Evolutionary conservation across 2,329 filamentous ascomycete genomes (phyloP), one percentile per base, ranked within the genome.

Genomic region (Davidsoniella neocaledoniae): DNA sequence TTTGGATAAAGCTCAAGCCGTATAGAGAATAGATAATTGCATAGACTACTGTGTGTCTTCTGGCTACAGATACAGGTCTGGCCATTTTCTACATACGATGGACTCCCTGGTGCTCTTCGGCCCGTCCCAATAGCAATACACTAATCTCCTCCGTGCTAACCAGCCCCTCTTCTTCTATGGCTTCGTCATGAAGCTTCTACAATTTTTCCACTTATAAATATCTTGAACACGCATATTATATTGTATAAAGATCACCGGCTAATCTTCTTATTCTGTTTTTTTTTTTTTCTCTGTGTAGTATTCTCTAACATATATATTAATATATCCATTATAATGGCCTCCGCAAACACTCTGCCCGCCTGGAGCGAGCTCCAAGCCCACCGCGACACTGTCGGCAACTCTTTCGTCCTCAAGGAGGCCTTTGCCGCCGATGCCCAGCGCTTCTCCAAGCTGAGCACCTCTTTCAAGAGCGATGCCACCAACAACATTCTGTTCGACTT

Each of bases 401-500:
- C 81, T 63, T 91, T 96, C 63, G 81, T 94, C 56, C 77, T 96
- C 57, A 94, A 94, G 71, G 83, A 94, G 57, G 85, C 86, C 64
- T 98, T 96, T 68, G 75, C 85, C 61, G 79, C 86, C 59, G 88
- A 98, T 64, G 79, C 87, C 46, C 65, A 83, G 63, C 86, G 91
- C 55, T 96, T 95, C 72, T 68, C 81, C 61, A 94, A 91, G 69
- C 88, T 94, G 72, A 84, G 80, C 63, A 84, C 81, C 64, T 86
- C 77, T 61, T 94, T 96, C 68, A 71, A 76, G 58, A 88, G 86
- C 67, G 81, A 83, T 57, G 85, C 93, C 61, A 75, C 74, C 61
- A 81, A 79, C 58, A 86, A 95, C 57, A 91, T 93, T 61, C 77
- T 98, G 56, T 98, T 96, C 68, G 91, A 98, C 68, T 98, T 94